Percentiles rank a stretch among this genome's conserved stretches.
Conservation (phyloP, 176 grass and related monocot species). For the Triticum monococcum region DNA sequence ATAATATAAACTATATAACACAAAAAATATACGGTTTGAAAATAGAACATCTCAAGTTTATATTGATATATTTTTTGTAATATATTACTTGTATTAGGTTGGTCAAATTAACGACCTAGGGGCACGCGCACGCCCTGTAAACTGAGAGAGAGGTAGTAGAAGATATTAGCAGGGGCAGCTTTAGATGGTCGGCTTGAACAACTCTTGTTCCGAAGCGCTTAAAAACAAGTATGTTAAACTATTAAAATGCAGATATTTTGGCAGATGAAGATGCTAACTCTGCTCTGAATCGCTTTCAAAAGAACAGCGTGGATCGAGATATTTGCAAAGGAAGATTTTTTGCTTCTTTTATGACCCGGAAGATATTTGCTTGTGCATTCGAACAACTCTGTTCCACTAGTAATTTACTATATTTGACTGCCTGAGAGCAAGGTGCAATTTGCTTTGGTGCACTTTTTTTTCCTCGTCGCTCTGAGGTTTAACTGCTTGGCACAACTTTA, state of each 20-base stretch:
- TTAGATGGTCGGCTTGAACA: background rate
- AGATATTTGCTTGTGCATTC: background rate
- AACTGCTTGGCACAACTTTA: background rate
- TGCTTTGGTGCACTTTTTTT: no score
- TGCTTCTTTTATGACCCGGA: background rate
- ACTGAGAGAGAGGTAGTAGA: no score
- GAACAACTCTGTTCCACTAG: background rate
- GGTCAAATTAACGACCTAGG: no score
- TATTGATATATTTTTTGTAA: no score
- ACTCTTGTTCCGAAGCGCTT: background rate
- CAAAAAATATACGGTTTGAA: no score
- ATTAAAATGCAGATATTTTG: background rate
- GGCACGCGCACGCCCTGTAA: no score
- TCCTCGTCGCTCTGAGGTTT: background rate
- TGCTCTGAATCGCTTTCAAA: background rate
- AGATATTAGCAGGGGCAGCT: background rate
- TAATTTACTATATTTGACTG: no score
- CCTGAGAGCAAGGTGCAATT: no score
- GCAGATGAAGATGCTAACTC: background rate
- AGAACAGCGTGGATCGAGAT: background rate
- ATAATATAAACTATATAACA: no score
- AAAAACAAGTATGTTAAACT: background rate
- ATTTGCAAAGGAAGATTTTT: background rate
- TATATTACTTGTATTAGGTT: no score
- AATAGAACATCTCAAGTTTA: no score